Evolutionary conservation across 768 basidiomycete species (phyloP).

Genomic region (Collybiopsis luxurians): DNA sequence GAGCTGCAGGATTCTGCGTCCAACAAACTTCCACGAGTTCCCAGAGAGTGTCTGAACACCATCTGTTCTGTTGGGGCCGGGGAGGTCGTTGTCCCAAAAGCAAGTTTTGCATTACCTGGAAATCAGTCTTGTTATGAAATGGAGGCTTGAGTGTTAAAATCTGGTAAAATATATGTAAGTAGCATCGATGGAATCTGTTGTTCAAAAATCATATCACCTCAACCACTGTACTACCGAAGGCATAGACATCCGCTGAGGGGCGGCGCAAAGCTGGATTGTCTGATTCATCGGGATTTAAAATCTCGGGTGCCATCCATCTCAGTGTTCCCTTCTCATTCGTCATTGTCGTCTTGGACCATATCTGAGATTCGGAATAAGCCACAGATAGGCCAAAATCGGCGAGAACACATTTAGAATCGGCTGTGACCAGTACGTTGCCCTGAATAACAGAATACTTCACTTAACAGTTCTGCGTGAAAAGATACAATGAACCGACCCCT

Average conservation of each 20-base stretch:
- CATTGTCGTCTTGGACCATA: neutral
- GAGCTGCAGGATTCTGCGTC: neutral
- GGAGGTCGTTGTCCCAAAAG: neutral
- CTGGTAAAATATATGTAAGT: neutral
- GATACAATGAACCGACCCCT: neutral
- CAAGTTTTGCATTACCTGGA: no score
- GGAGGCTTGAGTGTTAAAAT: neutral
- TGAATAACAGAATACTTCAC: neutral
- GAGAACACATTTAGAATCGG: neutral
- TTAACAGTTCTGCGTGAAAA: neutral
- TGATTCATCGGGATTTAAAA: no score
- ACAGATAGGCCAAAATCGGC: conserved; percentile 6
- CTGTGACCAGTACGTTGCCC: conserved; percentile 5
- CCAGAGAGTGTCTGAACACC: neutral
- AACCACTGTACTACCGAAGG: no score
- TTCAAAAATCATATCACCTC: neutral
- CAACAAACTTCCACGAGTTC: neutral
- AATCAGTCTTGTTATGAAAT: neutral
- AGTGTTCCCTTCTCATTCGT: no score
- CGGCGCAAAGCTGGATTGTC: no score
- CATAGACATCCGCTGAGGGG: no score
- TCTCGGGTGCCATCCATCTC: no score
- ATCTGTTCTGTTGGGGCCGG: neutral
- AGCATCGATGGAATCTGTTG: neutral
- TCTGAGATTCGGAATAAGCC: neutral